Conservation (phyloP, 495 filamentous ascomycete species). For the Parathielavia hyrcaniae region DNA sequence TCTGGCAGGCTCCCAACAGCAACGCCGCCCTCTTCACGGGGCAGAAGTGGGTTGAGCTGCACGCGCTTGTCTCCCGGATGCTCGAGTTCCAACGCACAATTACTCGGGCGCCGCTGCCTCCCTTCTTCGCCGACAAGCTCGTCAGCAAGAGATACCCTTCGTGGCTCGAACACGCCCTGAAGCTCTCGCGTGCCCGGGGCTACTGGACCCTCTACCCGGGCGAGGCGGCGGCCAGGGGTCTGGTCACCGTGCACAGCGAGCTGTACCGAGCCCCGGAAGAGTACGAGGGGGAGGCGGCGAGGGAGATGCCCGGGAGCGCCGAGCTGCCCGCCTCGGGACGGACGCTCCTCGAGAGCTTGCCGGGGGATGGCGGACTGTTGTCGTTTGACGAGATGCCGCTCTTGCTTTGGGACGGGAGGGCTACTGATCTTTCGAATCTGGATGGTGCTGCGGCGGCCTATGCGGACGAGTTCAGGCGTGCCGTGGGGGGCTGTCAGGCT, state of each 20-base stretch:
- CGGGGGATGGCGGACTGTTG: slow-evolving; percentile 30
- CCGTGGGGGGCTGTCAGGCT: slow-evolving; percentile 37
- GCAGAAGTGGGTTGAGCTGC: slow-evolving; percentile 74
- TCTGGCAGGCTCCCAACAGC: slow-evolving; percentile 76
- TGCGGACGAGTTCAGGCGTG: slow-evolving; percentile 35
- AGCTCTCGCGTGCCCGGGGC: slow-evolving; percentile 62
- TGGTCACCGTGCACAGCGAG: slow-evolving; percentile 69
- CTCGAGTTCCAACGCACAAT: slow-evolving; percentile 41
- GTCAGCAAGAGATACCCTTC: slow-evolving; percentile 60
- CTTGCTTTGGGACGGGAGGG: slow-evolving; percentile 38
- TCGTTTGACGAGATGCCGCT: slow-evolving; percentile 37
- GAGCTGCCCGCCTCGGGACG: slow-evolving; percentile 15
- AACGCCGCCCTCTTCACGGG: slow-evolving; percentile 76
- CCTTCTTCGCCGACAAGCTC: slow-evolving; percentile 41
- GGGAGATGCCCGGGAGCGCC: neutral
- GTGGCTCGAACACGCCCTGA: slow-evolving; percentile 70
- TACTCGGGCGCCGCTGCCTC: slow-evolving; percentile 21
- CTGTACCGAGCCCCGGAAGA: slow-evolving; percentile 67
- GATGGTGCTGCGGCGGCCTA: slow-evolving; percentile 37
- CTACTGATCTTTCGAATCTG: slow-evolving; percentile 30
- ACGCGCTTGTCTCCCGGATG: slow-evolving; percentile 60
- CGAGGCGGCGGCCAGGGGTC: slow-evolving; percentile 39
- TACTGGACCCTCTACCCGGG: slow-evolving; percentile 72
- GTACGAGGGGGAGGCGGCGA: slow-evolving; percentile 37
- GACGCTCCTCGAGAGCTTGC: slow-evolving; percentile 37